Evolutionary conservation across 345 rosid genomes (phyloP).

Genomic region (Hibiscus mutabilis): DNA sequence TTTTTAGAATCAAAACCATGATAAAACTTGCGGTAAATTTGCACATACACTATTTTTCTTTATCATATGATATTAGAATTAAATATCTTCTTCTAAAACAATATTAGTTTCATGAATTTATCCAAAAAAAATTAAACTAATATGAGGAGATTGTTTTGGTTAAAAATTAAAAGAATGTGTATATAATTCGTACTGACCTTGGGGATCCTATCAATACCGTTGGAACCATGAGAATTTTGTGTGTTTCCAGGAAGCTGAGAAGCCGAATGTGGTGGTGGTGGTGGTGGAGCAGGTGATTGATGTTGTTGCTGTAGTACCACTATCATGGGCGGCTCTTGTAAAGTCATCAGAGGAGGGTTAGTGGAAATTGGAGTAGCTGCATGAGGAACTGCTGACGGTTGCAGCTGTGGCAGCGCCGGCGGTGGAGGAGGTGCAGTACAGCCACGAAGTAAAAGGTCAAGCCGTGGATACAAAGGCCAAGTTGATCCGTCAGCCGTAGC

Average conservation of each 20-base stretch:
- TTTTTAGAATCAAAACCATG: neutral
- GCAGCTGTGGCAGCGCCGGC: slow-evolving; percentile 16
- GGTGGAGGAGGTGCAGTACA: neutral
- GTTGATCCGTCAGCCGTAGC: slow-evolving; percentile 66
- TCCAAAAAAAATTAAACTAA: neutral
- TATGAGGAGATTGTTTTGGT: neutral
- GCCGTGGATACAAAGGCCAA: slow-evolving; percentile 88
- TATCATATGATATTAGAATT: neutral
- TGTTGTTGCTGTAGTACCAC: slow-evolving; percentile 13
- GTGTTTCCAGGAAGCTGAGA: slow-evolving; percentile 23
- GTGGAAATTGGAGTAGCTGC: slow-evolving; percentile 13
- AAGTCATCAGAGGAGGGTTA: slow-evolving; percentile 32
- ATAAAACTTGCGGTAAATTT: neutral
- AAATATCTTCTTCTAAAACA: neutral
- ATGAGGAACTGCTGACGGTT: slow-evolving; percentile 6
- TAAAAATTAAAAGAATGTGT: neutral
- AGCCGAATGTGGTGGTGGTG: slow-evolving; percentile 23
- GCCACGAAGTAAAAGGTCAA: slow-evolving; percentile 78
- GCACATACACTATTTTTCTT: neutral
- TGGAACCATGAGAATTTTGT: slow-evolving; percentile 65
- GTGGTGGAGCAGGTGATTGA: neutral
- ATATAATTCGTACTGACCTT: slow-evolving; percentile 35
- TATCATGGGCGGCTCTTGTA: slow-evolving; percentile 32
- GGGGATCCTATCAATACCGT: slow-evolving; percentile 48
- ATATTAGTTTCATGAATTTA: neutral